Conservation (phyloP, 176 grass and related monocot genomes). For the Zea mays region Zm-B73-REFERENCE-NAM-5.0 NC_050104.1:11668001-11668500, state of each 20-base stretch:
- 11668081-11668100: slow-evolving; percentile 14
- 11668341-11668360: slow-evolving; percentile 80
- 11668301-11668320: slow-evolving; percentile 56
- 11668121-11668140: background rate
- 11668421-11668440: slow-evolving; percentile 31
- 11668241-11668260: slow-evolving; percentile 45
- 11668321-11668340: slow-evolving; percentile 76
- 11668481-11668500: background rate
- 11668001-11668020: slow-evolving; percentile 16
- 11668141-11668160: background rate
- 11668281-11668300: slow-evolving; percentile 76
- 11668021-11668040: background rate
- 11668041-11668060: background rate
- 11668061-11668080: background rate
- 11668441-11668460: slow-evolving; percentile 1
- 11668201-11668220: background rate
- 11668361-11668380: slow-evolving; percentile 79
- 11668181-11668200: background rate
- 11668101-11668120: slow-evolving; percentile 10
- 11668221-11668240: background rate
- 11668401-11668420: slow-evolving; percentile 98
- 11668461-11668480: background rate
- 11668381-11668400: slow-evolving; percentile 69
- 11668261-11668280: slow-evolving; percentile 80
- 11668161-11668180: slow-evolving; percentile 2